Evolutionary conservation across 1,139 yeast genomes (phyloP), one percentile per base, ranked within the genome.

Genomic region (Geotrichum europaeum): DNA sequence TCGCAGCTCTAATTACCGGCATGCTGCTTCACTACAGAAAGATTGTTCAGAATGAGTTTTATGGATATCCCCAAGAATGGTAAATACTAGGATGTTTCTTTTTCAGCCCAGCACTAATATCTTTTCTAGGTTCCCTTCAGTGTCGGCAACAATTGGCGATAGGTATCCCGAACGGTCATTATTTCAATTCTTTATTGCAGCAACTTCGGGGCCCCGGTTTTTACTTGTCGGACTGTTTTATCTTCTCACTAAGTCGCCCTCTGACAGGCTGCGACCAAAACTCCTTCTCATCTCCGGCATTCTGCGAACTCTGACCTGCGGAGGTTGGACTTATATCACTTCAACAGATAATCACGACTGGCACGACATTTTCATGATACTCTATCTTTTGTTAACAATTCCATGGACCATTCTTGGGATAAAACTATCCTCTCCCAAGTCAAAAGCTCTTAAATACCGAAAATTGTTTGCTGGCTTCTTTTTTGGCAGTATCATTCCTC

Each of bases 271-370:
- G 13, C 67, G 75, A 43, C 84, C 89, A 2, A 67, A 69, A 60
- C 63, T 78, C 40, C 71, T 81, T 57, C 70, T 85, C 12, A 65
- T 83, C 0, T 72, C 85, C 2, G 99, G 99, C 12, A 63, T 88
- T 1, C 62, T 88, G 28, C 83, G 99, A 74, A 94, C 99, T 0
- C 82, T 94, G 62, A 87, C 97, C 1, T 94, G 99, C 70, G 99
- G 99, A 68, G 98, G 98, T 13, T 94, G 98, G 98, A 96, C 95
- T n/a, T 94, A 94, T 71, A 87, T 94, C 66, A 94, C 99, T 1
- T 89, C 96, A 10, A 90, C 98, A 0, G 99, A 94, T 72, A 97
- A 94, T 72, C 99, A 92, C 70, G 97, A 92, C 75, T 86, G 87
- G 79, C 99, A 94, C 72, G 98, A 94, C 70, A 84, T 94, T 59